phyloP scores from a whole-genome alignment of 2,329 filamentous ascomycete genomes.

The Elsinoe ampelina region DNA sequence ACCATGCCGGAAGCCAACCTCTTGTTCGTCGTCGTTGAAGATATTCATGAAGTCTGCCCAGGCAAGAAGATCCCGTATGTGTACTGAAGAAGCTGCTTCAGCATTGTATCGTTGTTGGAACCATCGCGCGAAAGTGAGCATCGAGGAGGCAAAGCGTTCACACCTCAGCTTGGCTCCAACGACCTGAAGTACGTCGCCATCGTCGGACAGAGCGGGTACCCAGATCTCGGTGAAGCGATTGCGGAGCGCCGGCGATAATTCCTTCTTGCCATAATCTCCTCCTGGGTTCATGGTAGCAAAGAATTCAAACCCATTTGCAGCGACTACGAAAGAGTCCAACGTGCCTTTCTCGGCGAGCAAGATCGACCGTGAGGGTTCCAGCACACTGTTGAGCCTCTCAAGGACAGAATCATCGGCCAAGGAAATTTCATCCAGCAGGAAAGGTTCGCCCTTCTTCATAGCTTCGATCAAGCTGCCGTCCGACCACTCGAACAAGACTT shows the following conservation, averaged over 20 bases:
- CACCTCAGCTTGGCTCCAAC: constrained; percentile 63
- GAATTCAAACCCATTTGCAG: constrained; percentile 77
- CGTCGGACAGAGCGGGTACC: constrained; percentile 80
- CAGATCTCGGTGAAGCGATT: constrained; percentile 99
- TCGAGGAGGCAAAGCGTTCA: constrained; percentile 52
- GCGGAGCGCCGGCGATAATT: constrained; percentile 85
- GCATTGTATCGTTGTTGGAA: constrained; percentile 74
- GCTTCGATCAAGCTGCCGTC: constrained; percentile 90
- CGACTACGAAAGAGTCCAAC: constrained; percentile 69
- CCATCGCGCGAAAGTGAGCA: constrained; percentile 82
- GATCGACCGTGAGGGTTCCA: constrained; percentile 78
- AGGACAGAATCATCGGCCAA: constrained; percentile 95
- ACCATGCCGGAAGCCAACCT: constrained; percentile 54
- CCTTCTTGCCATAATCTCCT: constrained; percentile 95
- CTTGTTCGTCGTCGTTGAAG: constrained; percentile 28
- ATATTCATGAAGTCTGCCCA: constrained; percentile 91
- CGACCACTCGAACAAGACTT: constrained; percentile 90
- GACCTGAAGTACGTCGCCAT: constrained; percentile 80
- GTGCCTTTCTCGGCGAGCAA: constrained; percentile 90
- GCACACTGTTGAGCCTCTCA: constrained; percentile 89
- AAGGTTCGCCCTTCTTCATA: constrained; percentile 83
- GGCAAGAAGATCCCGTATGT: constrained; percentile 81
- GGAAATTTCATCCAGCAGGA: constrained; percentile 95
- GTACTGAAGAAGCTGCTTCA: constrained; percentile 67
- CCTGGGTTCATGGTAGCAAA: constrained; percentile 99